These are phyloP conservation scores for Cystobasidium ongulense DNA, from an alignment of 768 basidiomycete species.

Conservation along the genomic window DNA sequence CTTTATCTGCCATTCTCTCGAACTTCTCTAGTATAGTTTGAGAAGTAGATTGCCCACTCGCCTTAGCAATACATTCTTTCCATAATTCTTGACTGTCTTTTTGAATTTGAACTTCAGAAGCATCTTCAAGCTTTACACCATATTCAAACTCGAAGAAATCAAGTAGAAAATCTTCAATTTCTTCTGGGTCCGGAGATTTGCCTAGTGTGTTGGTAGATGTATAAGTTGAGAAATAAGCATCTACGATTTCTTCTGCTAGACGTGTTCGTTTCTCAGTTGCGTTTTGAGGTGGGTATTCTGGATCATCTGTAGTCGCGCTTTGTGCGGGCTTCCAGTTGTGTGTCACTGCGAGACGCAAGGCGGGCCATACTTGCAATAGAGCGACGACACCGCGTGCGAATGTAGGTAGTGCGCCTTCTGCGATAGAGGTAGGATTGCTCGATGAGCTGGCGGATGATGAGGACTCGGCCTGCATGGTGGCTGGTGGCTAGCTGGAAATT, in stretches of 20 bases:
- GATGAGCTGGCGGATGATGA: not conserved
- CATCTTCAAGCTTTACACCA: slow-evolving; percentile 13
- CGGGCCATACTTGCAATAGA: slow-evolving; percentile 72
- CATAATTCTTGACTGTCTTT: slow-evolving; percentile 46
- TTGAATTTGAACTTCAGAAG: not conserved
- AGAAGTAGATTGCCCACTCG: slow-evolving; percentile 47
- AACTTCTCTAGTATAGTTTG: slow-evolving; percentile 54
- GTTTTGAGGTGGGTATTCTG: slow-evolving; percentile 58
- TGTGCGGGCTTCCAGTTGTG: slow-evolving; percentile 58
- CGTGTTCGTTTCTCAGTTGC: slow-evolving; percentile 37
- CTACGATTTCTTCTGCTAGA: slow-evolving; percentile 29
- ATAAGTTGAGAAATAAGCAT: slow-evolving; percentile 25
- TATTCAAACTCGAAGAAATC: slow-evolving; percentile 28
- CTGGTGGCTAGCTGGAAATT: not conserved
- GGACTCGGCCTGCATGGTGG: slow-evolving; percentile 16
- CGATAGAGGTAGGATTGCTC: not conserved
- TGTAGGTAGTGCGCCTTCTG: slow-evolving; percentile 42
- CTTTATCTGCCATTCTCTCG: slow-evolving; percentile 58
- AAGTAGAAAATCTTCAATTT: slow-evolving; percentile 62
- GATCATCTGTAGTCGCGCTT: not conserved
- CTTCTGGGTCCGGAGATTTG: slow-evolving; percentile 63
- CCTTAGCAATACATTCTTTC: slow-evolving; percentile 42
- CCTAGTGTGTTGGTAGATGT: slow-evolving; percentile 47
- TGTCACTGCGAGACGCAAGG: slow-evolving; percentile 73
- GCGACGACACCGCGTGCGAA: slow-evolving; percentile 84